Evolutionary conservation across 139 green algal species (phyloP).

Genomic region (Auxenochlorella pyrenoidosa): DNA sequence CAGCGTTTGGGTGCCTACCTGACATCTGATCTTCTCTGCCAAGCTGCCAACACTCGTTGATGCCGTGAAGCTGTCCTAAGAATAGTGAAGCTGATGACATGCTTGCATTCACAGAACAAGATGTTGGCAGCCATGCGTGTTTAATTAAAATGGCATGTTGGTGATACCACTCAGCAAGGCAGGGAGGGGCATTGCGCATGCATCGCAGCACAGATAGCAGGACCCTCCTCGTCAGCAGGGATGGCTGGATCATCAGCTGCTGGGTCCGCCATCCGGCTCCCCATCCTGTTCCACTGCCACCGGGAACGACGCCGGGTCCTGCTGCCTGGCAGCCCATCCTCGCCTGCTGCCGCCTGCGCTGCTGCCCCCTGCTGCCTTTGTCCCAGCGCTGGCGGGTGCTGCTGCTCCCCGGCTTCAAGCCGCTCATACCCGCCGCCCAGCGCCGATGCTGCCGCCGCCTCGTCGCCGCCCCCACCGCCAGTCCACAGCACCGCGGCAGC

Average conservation of each 20-base stretch:
- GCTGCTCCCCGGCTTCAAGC: background rate
- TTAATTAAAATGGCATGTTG: no score
- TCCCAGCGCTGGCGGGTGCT: background rate
- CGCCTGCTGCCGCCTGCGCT: background rate
- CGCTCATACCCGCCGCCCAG: background rate
- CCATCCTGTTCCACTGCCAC: background rate
- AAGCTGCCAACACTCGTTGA: background rate
- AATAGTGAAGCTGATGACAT: no score
- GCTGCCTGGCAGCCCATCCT: background rate
- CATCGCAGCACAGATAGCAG: background rate
- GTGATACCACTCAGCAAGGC: no score
- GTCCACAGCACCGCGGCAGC: background rate
- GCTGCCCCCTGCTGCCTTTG: background rate
- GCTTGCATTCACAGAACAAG: background rate
- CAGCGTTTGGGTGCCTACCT: background rate
- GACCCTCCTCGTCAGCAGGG: no score
- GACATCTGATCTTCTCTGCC: no score
- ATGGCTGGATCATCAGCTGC: background rate
- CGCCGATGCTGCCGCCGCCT: background rate
- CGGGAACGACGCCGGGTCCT: background rate
- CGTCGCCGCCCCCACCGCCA: background rate
- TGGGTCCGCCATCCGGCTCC: background rate
- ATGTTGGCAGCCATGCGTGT: background rate
- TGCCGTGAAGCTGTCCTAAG: no score
- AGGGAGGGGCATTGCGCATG: no score